Evolutionary conservation across 352 stramenopile genomes (phyloP).

Genomic region (Phytophthora lateralis): DNA sequence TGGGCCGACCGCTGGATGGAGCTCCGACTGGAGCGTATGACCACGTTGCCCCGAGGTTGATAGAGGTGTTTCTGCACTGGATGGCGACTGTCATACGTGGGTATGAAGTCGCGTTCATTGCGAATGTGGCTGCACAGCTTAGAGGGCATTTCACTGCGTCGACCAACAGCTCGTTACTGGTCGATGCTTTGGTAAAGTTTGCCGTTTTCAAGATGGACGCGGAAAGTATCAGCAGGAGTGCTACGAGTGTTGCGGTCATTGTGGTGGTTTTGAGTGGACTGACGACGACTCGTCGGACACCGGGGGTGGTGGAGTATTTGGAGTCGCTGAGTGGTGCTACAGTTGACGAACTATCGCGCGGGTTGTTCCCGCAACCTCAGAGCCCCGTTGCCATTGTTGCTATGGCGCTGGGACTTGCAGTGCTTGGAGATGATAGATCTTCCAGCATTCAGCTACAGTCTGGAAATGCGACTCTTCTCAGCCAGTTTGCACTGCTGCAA

Average conservation of each 20-base stretch:
- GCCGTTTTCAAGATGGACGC: slow-evolving; percentile 6
- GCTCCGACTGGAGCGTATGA: background rate
- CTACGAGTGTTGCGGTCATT: slow-evolving; percentile 22
- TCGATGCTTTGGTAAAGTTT: slow-evolving; percentile 23
- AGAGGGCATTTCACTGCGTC: slow-evolving; percentile 16
- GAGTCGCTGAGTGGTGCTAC: slow-evolving; percentile 18
- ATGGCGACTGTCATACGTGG: slow-evolving; percentile 36
- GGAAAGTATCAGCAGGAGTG: slow-evolving; percentile 3
- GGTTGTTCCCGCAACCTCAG: slow-evolving; percentile 27
- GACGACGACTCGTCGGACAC: slow-evolving; percentile 1
- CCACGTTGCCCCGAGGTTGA: slow-evolving; percentile 10
- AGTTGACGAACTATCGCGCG: slow-evolving; percentile 27
- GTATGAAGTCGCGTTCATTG: slow-evolving; percentile 43
- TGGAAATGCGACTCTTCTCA: slow-evolving; percentile 31
- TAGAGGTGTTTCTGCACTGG: slow-evolving; percentile 38
- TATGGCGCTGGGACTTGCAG: slow-evolving; percentile 32
- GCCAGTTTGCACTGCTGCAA: slow-evolving; percentile 43
- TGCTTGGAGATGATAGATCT: slow-evolving; percentile 21
- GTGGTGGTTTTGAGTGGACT: slow-evolving; percentile 30
- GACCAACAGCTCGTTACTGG: slow-evolving; percentile 9
- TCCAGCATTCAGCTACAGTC: slow-evolving; percentile 3
- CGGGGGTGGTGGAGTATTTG: slow-evolving; percentile 19
- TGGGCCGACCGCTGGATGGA: slow-evolving; percentile 27
- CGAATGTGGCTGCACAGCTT: slow-evolving; percentile 31
- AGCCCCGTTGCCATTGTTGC: slow-evolving; percentile 22